Conservation (phyloP, 2,329 filamentous ascomycete genomes). For the Sporothrix schenckii region DNA sequence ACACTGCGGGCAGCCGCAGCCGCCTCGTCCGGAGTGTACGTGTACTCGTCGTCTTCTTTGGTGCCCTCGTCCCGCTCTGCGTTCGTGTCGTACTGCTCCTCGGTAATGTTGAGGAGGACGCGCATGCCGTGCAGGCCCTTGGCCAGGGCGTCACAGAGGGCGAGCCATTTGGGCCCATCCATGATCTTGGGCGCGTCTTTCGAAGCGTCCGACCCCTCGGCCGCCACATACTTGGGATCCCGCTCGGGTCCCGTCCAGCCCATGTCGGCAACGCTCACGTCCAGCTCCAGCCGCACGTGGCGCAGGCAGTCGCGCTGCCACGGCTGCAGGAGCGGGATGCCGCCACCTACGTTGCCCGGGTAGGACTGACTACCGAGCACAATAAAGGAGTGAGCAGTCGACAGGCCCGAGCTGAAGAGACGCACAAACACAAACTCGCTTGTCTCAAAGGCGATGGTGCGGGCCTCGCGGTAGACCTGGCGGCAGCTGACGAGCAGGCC, state of each 20-base stretch:
- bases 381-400: constrained; percentile 46
- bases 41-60: neutral
- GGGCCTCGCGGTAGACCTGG: constrained; percentile 50
- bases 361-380: constrained; percentile 8
- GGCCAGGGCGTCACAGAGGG: constrained; percentile 45
- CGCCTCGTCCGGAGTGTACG: constrained; percentile 24
- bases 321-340: constrained; percentile 38
- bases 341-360: constrained; percentile 1
- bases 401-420: constrained; percentile 52
- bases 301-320: constrained; percentile 52
- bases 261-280: constrained; percentile 48
- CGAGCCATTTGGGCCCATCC: constrained; percentile 42
- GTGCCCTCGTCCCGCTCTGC: neutral
- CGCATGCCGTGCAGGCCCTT: constrained; percentile 47
- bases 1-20: constrained; percentile 32
- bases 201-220: neutral
- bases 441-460: constrained; percentile 46
- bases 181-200: constrained; percentile 1
- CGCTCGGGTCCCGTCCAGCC: constrained; percentile 20
- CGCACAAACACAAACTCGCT: constrained; percentile 54
- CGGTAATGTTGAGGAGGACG: constrained; percentile 44
- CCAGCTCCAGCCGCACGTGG: constrained; percentile 50
- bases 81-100: constrained; percentile 27
- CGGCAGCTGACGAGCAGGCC: constrained; percentile 46
- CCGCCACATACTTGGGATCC: neutral